Conservation (phyloP, 257 asterid species). For the Paraleonurus japonicus region DNA sequence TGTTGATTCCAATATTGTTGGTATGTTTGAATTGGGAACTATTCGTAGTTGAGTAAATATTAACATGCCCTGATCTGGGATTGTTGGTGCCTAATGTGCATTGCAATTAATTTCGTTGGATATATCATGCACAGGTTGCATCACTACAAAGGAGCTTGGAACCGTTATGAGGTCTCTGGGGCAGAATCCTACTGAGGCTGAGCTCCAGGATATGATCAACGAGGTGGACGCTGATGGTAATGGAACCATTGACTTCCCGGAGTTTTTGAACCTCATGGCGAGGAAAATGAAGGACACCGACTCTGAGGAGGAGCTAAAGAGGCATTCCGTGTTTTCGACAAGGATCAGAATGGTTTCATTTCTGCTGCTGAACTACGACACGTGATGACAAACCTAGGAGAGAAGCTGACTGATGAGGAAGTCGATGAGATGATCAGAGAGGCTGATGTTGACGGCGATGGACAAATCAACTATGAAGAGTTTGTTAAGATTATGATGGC, state of each 20-base stretch:
- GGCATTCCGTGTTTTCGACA: conserved; percentile 65
- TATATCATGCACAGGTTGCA: conserved; percentile 45
- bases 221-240: conserved; percentile 72
- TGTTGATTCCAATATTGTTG: not conserved
- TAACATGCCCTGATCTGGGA: not conserved
- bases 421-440: conserved; percentile 64
- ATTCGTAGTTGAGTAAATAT: not conserved
- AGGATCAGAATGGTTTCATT: conserved; percentile 61
- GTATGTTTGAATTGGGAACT: not conserved
- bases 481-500: conserved; percentile 72
- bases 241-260: conserved; percentile 67
- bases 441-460: conserved; percentile 65
- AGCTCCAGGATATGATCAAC: conserved; percentile 66
- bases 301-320: conserved; percentile 69
- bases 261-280: conserved; percentile 66
- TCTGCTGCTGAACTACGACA: conserved; percentile 66
- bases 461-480: conserved; percentile 63
- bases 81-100: not conserved
- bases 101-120: not conserved
- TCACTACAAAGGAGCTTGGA: conserved; percentile 70
- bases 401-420: conserved; percentile 64
- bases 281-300: conserved; percentile 66
- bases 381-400: conserved; percentile 65
- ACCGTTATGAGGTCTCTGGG: conserved; percentile 69
- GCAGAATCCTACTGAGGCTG: conserved; percentile 68